A percentile compares a stretch with the other conserved stretches of the same genome.
Conservation (phyloP, 2,329 filamentous ascomycete species). For the Aspergillus fischeri region DNA sequence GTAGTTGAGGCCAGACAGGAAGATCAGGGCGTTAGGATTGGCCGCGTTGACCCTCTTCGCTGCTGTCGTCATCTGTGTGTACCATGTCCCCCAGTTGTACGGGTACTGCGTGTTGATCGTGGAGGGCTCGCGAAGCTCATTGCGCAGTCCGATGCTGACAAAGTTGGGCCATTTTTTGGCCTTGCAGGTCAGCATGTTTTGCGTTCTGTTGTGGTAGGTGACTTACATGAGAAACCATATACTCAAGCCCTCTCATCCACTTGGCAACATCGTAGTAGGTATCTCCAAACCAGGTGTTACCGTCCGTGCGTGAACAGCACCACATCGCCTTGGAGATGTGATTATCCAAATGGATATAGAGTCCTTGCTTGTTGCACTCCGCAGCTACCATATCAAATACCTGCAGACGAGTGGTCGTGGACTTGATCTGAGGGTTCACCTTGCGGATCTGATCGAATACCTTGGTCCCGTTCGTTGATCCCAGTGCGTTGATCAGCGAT, state of each 20-base stretch:
- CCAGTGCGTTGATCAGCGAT: constrained; percentile 37
- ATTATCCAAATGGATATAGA: constrained; percentile 59
- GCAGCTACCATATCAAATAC: constrained; percentile 61
- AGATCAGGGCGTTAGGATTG: constrained; percentile 44
- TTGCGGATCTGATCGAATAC: constrained; percentile 35
- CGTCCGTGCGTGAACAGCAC: constrained; percentile 55
- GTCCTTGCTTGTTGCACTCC: constrained; percentile 52
- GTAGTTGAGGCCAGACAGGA: constrained; percentile 47
- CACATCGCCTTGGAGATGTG: constrained; percentile 57
- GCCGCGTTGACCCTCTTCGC: constrained; percentile 41
- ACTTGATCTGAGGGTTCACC: constrained; percentile 35
- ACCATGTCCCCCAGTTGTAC: constrained; percentile 47
- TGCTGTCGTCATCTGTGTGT: constrained; percentile 40
- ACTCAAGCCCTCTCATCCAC: constrained; percentile 58
- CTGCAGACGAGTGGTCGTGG: constrained; percentile 32
- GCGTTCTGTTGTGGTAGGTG: not conserved
- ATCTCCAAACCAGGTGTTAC: constrained; percentile 61
- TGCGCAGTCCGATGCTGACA: constrained; percentile 34
- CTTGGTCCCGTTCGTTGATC: constrained; percentile 37
- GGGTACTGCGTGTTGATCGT: constrained; percentile 13
- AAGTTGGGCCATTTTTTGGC: constrained; percentile 22
- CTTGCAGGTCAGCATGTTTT: not conserved
- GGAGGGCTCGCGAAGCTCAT: constrained; percentile 36
- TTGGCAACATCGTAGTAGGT: constrained; percentile 55
- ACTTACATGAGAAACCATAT: constrained; percentile 57